A percentile compares a stretch with the other conserved stretches of the same genome.
These are phyloP conservation scores for Penium margaritaceum DNA, from an alignment of 139 green algal species.

Conservation along the genomic window DNA sequence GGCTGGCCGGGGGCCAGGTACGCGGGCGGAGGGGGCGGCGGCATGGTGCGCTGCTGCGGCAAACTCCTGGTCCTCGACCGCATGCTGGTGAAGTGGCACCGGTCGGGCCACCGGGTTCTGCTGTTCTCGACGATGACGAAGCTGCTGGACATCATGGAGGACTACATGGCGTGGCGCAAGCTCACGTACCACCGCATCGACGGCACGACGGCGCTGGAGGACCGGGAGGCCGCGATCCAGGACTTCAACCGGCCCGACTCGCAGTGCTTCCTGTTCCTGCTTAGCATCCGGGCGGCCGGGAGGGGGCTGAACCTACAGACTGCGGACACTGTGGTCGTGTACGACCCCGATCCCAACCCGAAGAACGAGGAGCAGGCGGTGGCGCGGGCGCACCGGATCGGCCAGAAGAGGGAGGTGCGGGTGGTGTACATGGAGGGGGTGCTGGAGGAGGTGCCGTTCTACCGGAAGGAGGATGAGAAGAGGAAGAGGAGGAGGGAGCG, in stretches of 20 bases:
- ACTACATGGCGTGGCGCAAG: slow-evolving; percentile 42
- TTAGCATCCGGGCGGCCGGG: slow-evolving; percentile 87
- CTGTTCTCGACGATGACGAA: slow-evolving; percentile 66
- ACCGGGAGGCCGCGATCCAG: slow-evolving; percentile 76
- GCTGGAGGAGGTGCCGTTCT: slow-evolving; percentile 52
- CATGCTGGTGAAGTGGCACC: slow-evolving; percentile 60
- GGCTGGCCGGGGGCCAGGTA: no score
- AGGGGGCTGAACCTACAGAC: slow-evolving; percentile 88
- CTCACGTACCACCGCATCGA: slow-evolving; percentile 81
- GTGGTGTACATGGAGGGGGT: slow-evolving; percentile 79
- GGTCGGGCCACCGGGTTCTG: slow-evolving; percentile 53
- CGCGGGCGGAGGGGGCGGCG: background rate
- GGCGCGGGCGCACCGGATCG: slow-evolving; percentile 78
- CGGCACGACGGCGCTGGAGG: slow-evolving; percentile 68
- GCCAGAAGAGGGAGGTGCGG: slow-evolving; percentile 62
- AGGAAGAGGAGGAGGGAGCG: no score
- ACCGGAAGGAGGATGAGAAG: slow-evolving; percentile 8
- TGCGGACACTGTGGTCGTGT: slow-evolving; percentile 92
- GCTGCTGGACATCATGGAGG: slow-evolving; percentile 60
- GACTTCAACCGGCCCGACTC: slow-evolving; percentile 72
- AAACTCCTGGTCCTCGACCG: slow-evolving; percentile 73
- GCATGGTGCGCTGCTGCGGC: slow-evolving; percentile 44
- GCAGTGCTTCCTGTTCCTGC: slow-evolving; percentile 86
- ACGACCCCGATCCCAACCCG: slow-evolving; percentile 94
- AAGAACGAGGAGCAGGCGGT: slow-evolving; percentile 99